Percentiles rank a stretch among this genome's conserved stretches.
Evolutionary conservation across 2,329 filamentous ascomycete genomes (phyloP).

Genomic region (Scedosporium aurantiacum): DNA sequence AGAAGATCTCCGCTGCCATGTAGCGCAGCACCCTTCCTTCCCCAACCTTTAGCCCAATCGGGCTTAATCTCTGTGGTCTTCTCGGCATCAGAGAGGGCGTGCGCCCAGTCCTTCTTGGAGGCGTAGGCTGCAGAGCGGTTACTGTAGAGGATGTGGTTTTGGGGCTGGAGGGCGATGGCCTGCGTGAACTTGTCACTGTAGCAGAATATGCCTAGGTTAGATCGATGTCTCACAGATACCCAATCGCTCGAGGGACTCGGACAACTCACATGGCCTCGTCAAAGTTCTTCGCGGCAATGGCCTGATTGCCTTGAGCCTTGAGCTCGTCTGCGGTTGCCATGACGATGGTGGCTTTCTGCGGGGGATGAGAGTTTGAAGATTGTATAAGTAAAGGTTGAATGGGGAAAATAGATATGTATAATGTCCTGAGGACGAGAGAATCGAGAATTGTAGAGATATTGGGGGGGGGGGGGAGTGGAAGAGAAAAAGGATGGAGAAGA

Average conservation of each 20-base stretch:
- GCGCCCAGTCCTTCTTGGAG: constrained; percentile 78
- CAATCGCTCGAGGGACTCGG: neutral
- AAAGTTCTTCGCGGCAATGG: constrained; percentile 96
- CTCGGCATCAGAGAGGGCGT: constrained; percentile 77
- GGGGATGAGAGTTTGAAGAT: constrained; percentile 5
- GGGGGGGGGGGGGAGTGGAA: neutral
- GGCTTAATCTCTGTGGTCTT: constrained; percentile 93
- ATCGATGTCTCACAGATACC: neutral
- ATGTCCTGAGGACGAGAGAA: neutral
- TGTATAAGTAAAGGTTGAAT: constrained; percentile 3
- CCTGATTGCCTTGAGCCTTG: constrained; percentile 97
- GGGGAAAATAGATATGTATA: constrained; percentile 3
- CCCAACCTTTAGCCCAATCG: constrained; percentile 96
- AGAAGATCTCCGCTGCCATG: constrained; percentile 81
- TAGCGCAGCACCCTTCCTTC: constrained; percentile 80
- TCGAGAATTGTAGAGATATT: neutral
- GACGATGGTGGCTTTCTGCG: constrained; percentile 2
- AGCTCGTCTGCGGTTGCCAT: constrained; percentile 64
- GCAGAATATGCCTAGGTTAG: neutral
- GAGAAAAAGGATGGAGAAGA: constrained; percentile 13
- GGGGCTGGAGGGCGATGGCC: constrained; percentile 77
- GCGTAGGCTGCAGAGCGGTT: constrained; percentile 85
- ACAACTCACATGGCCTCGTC: constrained; percentile 77
- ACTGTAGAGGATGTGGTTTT: constrained; percentile 95
- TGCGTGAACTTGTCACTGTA: constrained; percentile 83